These are phyloP conservation scores for Silene noctiflora DNA, from an alignment of 179 eudicot genomes.

Conservation along the genomic window DNA sequence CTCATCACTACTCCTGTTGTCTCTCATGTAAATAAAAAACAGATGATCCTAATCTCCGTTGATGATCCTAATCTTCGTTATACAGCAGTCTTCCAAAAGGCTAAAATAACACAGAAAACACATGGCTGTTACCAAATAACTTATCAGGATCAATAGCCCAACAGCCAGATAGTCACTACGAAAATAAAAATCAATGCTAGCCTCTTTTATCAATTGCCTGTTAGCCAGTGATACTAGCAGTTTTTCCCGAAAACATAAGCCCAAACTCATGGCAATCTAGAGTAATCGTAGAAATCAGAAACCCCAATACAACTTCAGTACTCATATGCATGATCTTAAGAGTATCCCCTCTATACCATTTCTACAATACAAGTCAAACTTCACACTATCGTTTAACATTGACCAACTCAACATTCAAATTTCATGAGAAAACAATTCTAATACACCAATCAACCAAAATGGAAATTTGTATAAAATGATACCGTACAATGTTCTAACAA, in stretches of 20 bases:
- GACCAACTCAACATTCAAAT: constrained; percentile 3
- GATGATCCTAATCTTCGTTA: background rate
- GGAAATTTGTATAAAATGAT: too few species aligned
- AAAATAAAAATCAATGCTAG: too few species aligned
- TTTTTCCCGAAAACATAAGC: background rate
- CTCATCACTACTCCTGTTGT: too few species aligned
- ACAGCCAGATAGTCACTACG: too few species aligned
- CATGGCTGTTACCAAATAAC: too few species aligned
- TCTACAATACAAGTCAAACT: background rate
- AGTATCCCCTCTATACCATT: background rate
- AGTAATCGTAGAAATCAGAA: background rate
- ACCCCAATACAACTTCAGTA: background rate
- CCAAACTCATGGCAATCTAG: background rate
- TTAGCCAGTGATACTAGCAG: background rate
- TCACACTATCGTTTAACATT: background rate
- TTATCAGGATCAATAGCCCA: too few species aligned
- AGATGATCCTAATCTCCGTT: background rate
- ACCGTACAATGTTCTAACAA: background rate
- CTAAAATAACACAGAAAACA: background rate
- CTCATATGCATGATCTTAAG: background rate
- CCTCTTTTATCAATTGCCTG: background rate
- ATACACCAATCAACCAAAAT: background rate
- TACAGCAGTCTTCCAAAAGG: background rate
- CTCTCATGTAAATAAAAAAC: background rate
- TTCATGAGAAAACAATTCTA: background rate